Conservation (phyloP, 192 early-diverging fungal genomes). For the Entomortierella parvispora region DNA sequence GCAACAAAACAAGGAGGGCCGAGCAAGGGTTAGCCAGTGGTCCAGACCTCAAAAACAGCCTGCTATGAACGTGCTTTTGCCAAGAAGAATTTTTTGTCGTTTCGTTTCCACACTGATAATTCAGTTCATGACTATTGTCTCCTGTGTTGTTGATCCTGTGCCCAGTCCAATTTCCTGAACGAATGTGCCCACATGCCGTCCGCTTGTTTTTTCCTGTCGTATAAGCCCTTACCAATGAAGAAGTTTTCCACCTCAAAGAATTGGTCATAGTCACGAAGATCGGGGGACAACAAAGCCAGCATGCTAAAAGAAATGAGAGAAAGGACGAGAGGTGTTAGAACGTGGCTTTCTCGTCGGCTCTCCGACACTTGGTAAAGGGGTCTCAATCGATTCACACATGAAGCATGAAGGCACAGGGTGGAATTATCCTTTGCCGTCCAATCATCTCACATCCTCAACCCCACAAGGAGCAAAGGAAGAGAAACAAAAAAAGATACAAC, state of each 20-base stretch:
- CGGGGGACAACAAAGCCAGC: conserved; percentile 59
- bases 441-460: background rate
- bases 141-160: too few relatives aligned
- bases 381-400: background rate
- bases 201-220: background rate
- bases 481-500: background rate
- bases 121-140: too few relatives aligned
- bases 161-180: too few relatives aligned
- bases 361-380: background rate
- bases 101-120: too few relatives aligned
- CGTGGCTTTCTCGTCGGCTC: too few relatives aligned
- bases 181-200: too few relatives aligned
- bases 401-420: background rate
- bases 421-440: background rate
- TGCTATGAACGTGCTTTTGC: too few relatives aligned
- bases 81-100: too few relatives aligned
- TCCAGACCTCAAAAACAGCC: too few relatives aligned
- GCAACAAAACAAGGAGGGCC: background rate
- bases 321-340: background rate
- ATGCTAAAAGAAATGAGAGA: conserved; percentile 28
- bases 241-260: conserved; percentile 64
- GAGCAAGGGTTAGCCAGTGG: background rate
- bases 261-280: conserved; percentile 58
- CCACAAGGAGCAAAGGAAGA: background rate
- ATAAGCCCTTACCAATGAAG: conserved; percentile 59